A percentile compares a stretch with the other conserved stretches of the same genome.
phyloP scores from a whole-genome alignment of 306 rosid species.

The Cajanus cajan region DNA sequence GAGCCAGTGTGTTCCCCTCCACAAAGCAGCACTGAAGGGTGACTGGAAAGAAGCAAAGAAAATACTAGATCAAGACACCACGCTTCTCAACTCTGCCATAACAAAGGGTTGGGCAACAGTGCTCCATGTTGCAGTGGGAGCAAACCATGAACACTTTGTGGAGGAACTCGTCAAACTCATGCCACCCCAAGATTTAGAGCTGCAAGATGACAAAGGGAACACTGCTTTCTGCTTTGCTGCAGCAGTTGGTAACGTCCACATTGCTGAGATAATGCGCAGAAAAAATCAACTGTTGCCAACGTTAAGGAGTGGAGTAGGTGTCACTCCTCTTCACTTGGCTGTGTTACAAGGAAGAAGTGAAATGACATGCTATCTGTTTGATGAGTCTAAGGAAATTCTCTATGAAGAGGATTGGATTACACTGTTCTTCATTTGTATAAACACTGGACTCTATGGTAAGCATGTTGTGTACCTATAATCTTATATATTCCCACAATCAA shows the following conservation, averaged over 20 bases:
- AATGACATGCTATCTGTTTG: slow-evolving; percentile 29
- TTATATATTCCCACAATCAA: no score
- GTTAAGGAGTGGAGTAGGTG: slow-evolving; percentile 32
- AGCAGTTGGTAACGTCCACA: slow-evolving; percentile 27
- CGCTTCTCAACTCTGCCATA: slow-evolving; percentile 19
- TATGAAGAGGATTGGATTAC: slow-evolving; percentile 1
- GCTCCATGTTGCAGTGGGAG: slow-evolving; percentile 44
- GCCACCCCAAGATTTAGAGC: background rate
- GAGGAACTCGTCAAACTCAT: slow-evolving; percentile 29
- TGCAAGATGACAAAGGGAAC: slow-evolving; percentile 20
- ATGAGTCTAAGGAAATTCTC: background rate
- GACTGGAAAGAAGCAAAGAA: slow-evolving; percentile 40
- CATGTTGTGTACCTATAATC: background rate
- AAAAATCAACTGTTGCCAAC: slow-evolving; percentile 3
- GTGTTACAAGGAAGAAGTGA: slow-evolving; percentile 32
- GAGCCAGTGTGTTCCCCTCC: slow-evolving; percentile 37
- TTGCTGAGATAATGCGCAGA: slow-evolving; percentile 30
- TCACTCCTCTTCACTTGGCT: slow-evolving; percentile 39
- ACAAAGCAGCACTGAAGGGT: slow-evolving; percentile 43
- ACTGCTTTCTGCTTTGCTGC: slow-evolving; percentile 48
- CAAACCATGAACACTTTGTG: slow-evolving; percentile 35
- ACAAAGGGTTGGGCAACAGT: slow-evolving; percentile 42
- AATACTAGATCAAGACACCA: background rate
- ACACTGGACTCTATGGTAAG: slow-evolving; percentile 42
- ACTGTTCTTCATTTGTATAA: slow-evolving; percentile 22